phyloP scores from a whole-genome alignment of 768 basidiomycete species.

The Mycena vitilis region DNA sequence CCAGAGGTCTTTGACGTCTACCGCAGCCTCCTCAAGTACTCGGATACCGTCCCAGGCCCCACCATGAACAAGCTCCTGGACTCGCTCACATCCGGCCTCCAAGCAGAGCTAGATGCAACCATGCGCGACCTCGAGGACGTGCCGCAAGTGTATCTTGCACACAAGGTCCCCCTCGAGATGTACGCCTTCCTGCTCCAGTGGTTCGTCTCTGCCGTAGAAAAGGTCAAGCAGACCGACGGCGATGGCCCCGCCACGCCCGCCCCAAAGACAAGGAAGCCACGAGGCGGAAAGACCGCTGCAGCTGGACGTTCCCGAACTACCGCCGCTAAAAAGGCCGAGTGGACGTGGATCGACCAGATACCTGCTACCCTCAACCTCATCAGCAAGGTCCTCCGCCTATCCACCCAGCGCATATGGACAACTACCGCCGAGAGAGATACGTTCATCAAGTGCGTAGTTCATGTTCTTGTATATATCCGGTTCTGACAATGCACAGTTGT shows the following conservation, averaged over 20 bases:
- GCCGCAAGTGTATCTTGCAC: constrained; percentile 66
- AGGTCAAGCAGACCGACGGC: constrained; percentile 67
- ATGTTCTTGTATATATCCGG: constrained; percentile 1
- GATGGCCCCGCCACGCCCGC: constrained; percentile 59
- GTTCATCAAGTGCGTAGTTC: constrained; percentile 77
- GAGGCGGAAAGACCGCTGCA: constrained; percentile 66
- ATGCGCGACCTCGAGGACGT: constrained; percentile 78
- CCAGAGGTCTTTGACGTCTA: constrained; percentile 83
- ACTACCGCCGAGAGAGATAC: constrained; percentile 87
- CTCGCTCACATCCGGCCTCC: constrained; percentile 82
- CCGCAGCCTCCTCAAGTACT: constrained; percentile 83
- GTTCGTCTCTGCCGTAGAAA: constrained; percentile 88
- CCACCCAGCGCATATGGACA: constrained; percentile 88
- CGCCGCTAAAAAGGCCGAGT: constrained; percentile 60
- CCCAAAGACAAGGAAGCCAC: constrained; percentile 65
- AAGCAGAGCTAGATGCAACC: constrained; percentile 78
- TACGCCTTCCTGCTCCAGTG: constrained; percentile 94
- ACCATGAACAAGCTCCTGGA: constrained; percentile 91
- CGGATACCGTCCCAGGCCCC: constrained; percentile 68
- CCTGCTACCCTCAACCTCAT: constrained; percentile 76
- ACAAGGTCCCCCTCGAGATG: constrained; percentile 86
- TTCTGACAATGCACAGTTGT: constrained; percentile 64
- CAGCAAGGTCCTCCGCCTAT: constrained; percentile 72
- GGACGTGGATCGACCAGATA: constrained; percentile 87
- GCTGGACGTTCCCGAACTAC: constrained; percentile 47